Base-by-base conservation (phyloP, 2,329 filamentous ascomycete genomes). In the Aspergillus sp. region DNA sequence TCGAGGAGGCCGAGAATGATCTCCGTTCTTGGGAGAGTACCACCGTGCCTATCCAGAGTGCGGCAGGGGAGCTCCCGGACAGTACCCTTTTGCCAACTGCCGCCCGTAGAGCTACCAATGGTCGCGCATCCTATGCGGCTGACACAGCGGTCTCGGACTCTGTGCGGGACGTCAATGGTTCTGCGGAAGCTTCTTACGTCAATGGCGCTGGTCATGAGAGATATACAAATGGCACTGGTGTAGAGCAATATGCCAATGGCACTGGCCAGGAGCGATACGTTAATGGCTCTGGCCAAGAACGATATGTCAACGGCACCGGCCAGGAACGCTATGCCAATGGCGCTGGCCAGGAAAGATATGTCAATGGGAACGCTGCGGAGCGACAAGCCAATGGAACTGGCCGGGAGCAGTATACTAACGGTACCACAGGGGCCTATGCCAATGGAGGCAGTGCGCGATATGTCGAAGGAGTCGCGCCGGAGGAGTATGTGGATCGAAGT, bases 1-100 rank as follows among this genome's bases (percentile, higher is more conserved):
- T 99, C 25, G 95, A 96, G 70, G 93, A 97, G 64, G 93, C 92
- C 44, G 95, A 99, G 77, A 89, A 91, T 57, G 91, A 96, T 68
- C 86, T 99, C 62, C 86, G 88, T 57, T 84, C 86, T 42, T 98
- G 94, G 91, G 77, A 81, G 58, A 77, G 84, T 27, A 78, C 77
- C 25, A 70, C 85, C 11, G 83, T 86, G 64, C 83, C 85, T 2
- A 81, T 89, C 57, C 71, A 76, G 15, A 81, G 79, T 6, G 73
- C 79, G 3, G 80, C 82, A 6, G 80, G 78, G 8, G 77, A 77
- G 27, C 71, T 86, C 39, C 82, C 82, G 23, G 57, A 70, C 4
- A 74, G 72, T 6, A 75, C 75, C 38, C 65, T 77, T 23, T 73
- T 78, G 69, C 76, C 78, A 44, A 41, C 47, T 15, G 49, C 58